phyloP scores from a whole-genome alignment of 441 rosid species.

The Arabidopsis hybrid region DNA sequence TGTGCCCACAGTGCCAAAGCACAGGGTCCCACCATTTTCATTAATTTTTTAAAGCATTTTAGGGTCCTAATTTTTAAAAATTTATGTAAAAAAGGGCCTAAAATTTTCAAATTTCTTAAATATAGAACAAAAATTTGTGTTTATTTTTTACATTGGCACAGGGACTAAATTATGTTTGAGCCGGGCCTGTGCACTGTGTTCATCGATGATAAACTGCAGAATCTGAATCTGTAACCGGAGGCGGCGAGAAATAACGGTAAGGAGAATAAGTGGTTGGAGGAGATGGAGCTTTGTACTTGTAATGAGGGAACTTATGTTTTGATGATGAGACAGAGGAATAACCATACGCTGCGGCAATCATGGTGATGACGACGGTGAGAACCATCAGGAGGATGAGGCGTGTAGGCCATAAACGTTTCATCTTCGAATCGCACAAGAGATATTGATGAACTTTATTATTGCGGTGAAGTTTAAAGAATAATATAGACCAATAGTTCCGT shows the following conservation, averaged over 20 bases:
- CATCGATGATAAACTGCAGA: constrained; percentile 26
- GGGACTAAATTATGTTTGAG: no score
- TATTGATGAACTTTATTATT: neutral
- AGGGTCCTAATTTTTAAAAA: no score
- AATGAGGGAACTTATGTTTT: constrained; percentile 47
- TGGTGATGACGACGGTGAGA: constrained; percentile 30
- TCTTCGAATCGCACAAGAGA: constrained; percentile 2
- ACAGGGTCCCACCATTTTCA: no score
- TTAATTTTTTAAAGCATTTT: no score
- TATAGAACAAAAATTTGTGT: no score
- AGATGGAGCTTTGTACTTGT: constrained; percentile 45
- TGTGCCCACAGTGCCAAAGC: no score
- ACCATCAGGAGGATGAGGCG: constrained; percentile 17
- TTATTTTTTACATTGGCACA: no score
- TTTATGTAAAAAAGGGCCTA: no score
- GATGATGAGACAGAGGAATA: constrained; percentile 36
- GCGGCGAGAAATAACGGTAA: constrained; percentile 48
- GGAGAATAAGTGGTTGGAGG: constrained; percentile 45
- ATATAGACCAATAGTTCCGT: neutral
- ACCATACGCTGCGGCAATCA: constrained; percentile 43
- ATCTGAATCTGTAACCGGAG: constrained; percentile 31
- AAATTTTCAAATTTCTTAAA: no score
- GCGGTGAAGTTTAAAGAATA: no score
- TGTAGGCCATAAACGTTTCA: constrained; percentile 42
- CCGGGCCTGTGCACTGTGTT: no score